phyloP scores from a whole-genome alignment of 257 asterid species.

The Salvia rosmarinus region DNA sequence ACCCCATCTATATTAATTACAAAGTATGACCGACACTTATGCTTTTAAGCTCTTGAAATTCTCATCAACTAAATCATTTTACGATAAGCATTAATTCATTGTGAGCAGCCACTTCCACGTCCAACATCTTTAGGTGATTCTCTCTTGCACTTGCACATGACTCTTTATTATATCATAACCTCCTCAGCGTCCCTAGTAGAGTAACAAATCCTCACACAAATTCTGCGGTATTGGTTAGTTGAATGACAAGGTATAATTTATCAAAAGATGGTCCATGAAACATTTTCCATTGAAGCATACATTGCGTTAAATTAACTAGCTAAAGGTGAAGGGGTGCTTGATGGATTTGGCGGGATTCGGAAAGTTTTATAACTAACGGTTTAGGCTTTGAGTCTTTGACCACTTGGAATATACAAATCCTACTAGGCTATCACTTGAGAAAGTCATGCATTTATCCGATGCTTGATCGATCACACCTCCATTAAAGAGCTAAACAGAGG shows the following conservation, averaged over 20 bases:
- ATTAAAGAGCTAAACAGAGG: too few relatives aligned
- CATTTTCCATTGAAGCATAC: background rate
- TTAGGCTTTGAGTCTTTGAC: background rate
- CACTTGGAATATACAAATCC: slow-evolving; percentile 6
- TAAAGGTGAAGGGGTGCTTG: background rate
- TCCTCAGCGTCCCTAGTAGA: slow-evolving; percentile 88
- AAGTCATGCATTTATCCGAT: background rate
- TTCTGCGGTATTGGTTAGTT: background rate
- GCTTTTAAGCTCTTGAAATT: slow-evolving; percentile 9
- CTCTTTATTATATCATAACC: slow-evolving; percentile 84
- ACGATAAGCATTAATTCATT: slow-evolving; percentile 88
- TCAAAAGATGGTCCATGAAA: background rate
- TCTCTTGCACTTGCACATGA: slow-evolving; percentile 92
- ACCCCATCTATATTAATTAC: background rate
- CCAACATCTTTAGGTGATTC: slow-evolving; percentile 77
- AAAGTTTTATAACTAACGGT: background rate
- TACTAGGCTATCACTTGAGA: background rate
- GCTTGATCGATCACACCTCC: too few relatives aligned
- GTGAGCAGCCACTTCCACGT: slow-evolving; percentile 97
- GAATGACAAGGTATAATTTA: background rate
- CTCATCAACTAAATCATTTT: slow-evolving; percentile 15
- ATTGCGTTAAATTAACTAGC: background rate
- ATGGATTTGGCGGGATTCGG: background rate
- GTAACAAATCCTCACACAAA: slow-evolving; percentile 28
- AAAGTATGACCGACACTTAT: background rate